A percentile compares a stretch with the other conserved stretches of the same genome.
Conservation (phyloP, 2,329 filamentous ascomycete species). For the Colletotrichum kahawae region DNA sequence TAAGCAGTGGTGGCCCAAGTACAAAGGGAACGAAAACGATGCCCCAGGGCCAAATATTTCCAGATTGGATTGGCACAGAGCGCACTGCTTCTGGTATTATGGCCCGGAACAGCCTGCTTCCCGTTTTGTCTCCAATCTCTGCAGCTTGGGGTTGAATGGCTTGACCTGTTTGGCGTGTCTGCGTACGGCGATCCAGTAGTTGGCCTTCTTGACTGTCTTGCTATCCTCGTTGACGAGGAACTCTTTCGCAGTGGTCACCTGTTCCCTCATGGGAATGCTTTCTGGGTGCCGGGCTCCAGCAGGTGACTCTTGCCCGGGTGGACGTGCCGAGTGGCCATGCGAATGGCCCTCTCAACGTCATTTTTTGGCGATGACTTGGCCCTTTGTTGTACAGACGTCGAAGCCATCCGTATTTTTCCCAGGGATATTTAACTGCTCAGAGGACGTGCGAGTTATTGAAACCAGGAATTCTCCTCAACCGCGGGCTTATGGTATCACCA, state of each 20-base stretch:
- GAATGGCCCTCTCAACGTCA: too few species aligned
- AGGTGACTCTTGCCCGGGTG: too few species aligned
- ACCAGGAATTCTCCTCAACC: neutral
- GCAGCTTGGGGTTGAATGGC: too few species aligned
- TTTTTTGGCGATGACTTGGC: neutral
- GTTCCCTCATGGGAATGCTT: too few species aligned
- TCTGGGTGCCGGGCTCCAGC: too few species aligned
- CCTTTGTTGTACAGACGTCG: neutral
- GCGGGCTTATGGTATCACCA: neutral
- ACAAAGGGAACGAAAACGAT: neutral
- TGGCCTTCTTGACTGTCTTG: too few species aligned
- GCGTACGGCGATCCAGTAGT: too few species aligned
- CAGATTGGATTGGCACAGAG: neutral
- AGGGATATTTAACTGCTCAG: accelerated
- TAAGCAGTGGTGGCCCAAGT: neutral
- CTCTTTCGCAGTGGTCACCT: too few species aligned
- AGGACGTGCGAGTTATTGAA: neutral
- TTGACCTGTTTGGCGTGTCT: too few species aligned
- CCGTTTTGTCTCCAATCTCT: neutral
- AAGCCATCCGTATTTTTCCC: neutral
- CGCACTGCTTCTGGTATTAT: neutral
- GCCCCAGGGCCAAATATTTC: neutral
- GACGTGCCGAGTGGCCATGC: too few species aligned
- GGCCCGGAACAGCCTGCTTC: neutral
- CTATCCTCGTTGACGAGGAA: too few species aligned